Conservation (phyloP, 1,284 basidiomycete genomes). For the Trichosporon ovoides region DNA sequence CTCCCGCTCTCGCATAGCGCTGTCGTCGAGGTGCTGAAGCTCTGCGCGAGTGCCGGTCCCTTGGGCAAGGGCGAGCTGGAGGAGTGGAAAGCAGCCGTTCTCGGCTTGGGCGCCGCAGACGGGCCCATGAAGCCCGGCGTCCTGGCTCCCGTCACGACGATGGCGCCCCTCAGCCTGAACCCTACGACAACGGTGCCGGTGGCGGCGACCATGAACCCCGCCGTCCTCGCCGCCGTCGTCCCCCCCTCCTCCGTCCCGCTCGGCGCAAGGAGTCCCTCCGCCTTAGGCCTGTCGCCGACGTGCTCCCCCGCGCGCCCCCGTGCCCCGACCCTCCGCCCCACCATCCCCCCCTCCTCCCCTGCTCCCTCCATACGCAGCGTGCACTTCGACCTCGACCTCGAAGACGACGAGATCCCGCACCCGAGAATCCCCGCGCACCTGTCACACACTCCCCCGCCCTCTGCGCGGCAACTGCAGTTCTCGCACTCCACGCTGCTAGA, state of each 20-base stretch:
- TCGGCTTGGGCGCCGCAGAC: background rate
- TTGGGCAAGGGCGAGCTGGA: background rate
- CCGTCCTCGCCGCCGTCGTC: background rate
- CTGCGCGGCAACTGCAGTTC: background rate
- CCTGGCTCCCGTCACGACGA: background rate
- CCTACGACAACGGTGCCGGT: background rate
- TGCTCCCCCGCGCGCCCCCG: background rate
- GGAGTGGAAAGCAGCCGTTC: background rate
- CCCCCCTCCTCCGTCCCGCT: background rate
- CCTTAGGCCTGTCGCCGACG: background rate
- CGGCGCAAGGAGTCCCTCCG: too few relatives aligned
- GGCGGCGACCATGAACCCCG: background rate
- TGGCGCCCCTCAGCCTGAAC: background rate
- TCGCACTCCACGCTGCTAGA: background rate
- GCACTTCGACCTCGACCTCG: background rate
- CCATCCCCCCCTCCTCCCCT: background rate
- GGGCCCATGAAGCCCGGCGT: background rate
- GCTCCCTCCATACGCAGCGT: background rate
- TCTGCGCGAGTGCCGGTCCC: background rate
- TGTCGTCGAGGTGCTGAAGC: conserved; percentile 2
- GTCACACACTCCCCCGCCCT: background rate
- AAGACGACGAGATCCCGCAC: background rate
- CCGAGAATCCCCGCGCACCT: background rate
- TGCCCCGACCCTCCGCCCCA: background rate
- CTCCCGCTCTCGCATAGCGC: background rate